Evolutionary conservation across 768 basidiomycete genomes (phyloP), one percentile per base, ranked within the genome.

Genomic region (Lactarius hatsudake): DNA sequence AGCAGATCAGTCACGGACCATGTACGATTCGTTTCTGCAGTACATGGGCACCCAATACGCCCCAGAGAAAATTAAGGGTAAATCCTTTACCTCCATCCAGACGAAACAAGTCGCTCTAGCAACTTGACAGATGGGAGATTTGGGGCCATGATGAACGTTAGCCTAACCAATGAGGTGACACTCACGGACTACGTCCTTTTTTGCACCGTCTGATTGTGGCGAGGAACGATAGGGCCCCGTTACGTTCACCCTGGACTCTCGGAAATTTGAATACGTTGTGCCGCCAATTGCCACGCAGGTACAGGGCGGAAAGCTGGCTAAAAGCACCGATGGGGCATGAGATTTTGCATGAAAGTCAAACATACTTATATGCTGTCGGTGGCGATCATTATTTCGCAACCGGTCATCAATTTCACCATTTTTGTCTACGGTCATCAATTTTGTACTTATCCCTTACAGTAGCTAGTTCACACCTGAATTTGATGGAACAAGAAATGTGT

Each of bases 91-190:
- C 13, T 40, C 64, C 34, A 42, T 36, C 6, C 7, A 55, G 63
- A 54, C 34, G 60, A 60, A 65, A 38, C 69, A 1, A 17, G 40
- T 72, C 56, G 73, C 64, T 58, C 63, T 58, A 48, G 57, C 66
- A 38, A 61, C 23, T 30, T 61, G 42, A 64, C 68, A 96, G 95
- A 98, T 76, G 95, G 95, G n/a, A 82, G 81, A 71, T 97, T 98
- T 74, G 94, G 94, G 38, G 95, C 94, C 5, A 96, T 96, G 95
- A 98, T 98, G 95, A 84, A 87, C 65, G 93, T 98, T 61, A 85
- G 81, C 68, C 77, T 96, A 64, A 89, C 84, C 26, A 98, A 98
- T 75, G 95, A 98, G 80, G 94, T 92, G 62, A 76, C 48, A 81
- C 72, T 48, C 28, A 58, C 64, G 59, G 32, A 26, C 34, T 38